Evolutionary conservation across 352 stramenopile species (phyloP).

Genomic region (Globisporangium ultimum): DNA sequence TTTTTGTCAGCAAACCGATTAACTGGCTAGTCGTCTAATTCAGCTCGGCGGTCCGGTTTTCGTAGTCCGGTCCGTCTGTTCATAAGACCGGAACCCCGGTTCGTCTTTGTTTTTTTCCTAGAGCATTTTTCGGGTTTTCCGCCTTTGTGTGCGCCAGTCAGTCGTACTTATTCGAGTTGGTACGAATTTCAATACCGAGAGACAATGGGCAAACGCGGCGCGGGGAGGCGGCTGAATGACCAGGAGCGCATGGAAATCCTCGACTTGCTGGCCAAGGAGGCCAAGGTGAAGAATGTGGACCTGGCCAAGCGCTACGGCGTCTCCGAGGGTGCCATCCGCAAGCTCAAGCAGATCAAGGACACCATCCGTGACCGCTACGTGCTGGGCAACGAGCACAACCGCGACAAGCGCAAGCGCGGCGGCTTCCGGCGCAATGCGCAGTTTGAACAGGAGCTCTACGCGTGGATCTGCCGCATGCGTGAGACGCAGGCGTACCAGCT

Average conservation of each 20-base stretch:
- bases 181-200: slow-evolving; percentile 6
- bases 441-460: slow-evolving; percentile 84
- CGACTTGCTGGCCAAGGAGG: slow-evolving; percentile 71
- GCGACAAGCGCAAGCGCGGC: slow-evolving; percentile 84
- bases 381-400: slow-evolving; percentile 82
- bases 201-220: slow-evolving; percentile 67
- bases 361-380: slow-evolving; percentile 78
- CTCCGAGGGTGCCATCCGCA: slow-evolving; percentile 83
- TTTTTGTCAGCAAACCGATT: too few relatives aligned
- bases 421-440: slow-evolving; percentile 79
- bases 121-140: neutral
- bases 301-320: slow-evolving; percentile 84
- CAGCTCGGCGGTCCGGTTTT: neutral
- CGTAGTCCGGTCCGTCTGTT: neutral
- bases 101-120: neutral
- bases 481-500: slow-evolving; percentile 80
- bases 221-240: slow-evolving; percentile 80
- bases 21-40: too few relatives aligned
- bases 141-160: slow-evolving; percentile 1
- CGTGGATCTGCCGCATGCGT: slow-evolving; percentile 84
- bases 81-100: neutral
- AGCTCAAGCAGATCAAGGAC: slow-evolving; percentile 88
- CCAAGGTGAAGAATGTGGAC: slow-evolving; percentile 86
- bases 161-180: slow-evolving; percentile 29
- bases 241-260: slow-evolving; percentile 90